A percentile compares a stretch with the other conserved stretches of the same genome.
Conservation (phyloP, 1,284 basidiomycete genomes). For the Lignosus rhinocerotis region DNA sequence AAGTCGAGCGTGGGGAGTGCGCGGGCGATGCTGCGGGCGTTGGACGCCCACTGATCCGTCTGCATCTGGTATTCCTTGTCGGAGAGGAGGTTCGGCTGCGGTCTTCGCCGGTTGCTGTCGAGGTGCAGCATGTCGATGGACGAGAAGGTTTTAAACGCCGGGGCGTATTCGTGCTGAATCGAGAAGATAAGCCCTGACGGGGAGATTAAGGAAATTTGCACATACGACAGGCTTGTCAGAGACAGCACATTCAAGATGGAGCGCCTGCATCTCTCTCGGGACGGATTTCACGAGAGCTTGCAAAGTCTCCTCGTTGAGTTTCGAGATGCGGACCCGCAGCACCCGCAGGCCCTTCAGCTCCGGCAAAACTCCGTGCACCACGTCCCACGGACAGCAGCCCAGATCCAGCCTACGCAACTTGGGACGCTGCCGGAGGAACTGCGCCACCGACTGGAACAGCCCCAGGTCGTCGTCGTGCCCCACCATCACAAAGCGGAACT, state of each 20-base stretch:
- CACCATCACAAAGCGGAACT: slow-evolving; percentile 62
- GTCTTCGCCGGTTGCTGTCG: slow-evolving; percentile 47
- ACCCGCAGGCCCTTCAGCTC: slow-evolving; percentile 51
- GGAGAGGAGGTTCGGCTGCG: slow-evolving; percentile 56
- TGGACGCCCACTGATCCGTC: slow-evolving; percentile 55
- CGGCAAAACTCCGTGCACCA: slow-evolving; percentile 51
- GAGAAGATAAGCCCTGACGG: neutral
- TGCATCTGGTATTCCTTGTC: slow-evolving; percentile 59
- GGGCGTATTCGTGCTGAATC: slow-evolving; percentile 51
- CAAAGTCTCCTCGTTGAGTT: slow-evolving; percentile 42
- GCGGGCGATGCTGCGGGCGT: slow-evolving; percentile 49
- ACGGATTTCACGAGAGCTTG: slow-evolving; percentile 43
- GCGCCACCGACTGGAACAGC: slow-evolving; percentile 53
- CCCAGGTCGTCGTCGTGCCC: slow-evolving; percentile 57
- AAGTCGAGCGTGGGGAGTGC: slow-evolving; percentile 57
- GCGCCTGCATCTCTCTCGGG: slow-evolving; percentile 51
- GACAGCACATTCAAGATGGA: slow-evolving; percentile 50
- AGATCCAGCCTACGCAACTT: slow-evolving; percentile 56
- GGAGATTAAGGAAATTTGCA: slow-evolving; percentile 4
- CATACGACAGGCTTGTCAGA: slow-evolving; percentile 52
- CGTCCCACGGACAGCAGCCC: slow-evolving; percentile 63
- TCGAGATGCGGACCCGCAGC: slow-evolving; percentile 54
- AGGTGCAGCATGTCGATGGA: slow-evolving; percentile 60
- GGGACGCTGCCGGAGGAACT: slow-evolving; percentile 50
- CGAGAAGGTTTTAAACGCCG: slow-evolving; percentile 46